These are phyloP conservation scores for Wickerhamomyces bisporus DNA, from an alignment of 805 yeast genomes.

Conservation along the genomic window DNA sequence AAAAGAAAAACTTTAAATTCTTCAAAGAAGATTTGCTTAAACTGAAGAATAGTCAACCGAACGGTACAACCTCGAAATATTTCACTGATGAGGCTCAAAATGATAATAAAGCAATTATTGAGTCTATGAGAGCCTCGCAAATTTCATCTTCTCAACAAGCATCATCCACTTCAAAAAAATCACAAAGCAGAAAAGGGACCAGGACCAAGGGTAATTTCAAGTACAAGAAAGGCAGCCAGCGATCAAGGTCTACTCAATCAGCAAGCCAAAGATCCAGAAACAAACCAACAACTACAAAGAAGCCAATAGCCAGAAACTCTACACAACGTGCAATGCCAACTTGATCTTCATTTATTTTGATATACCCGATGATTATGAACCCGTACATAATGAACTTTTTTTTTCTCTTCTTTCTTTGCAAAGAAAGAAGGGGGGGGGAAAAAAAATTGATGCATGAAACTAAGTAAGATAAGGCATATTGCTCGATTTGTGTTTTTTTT, in stretches of 20 bases:
- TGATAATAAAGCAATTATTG: constrained; percentile 14
- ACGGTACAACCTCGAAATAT: constrained; percentile 15
- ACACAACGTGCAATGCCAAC: constrained; percentile 3
- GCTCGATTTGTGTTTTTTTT: too few relatives aligned
- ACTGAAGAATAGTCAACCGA: constrained; percentile 7
- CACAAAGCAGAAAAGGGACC: neutral
- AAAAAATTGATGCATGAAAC: too few relatives aligned
- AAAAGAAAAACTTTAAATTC: constrained; percentile 28
- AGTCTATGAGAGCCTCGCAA: constrained; percentile 20
- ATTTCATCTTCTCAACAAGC: neutral
- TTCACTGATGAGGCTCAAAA: constrained; percentile 13
- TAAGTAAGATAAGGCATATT: too few relatives aligned
- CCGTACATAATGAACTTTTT: too few relatives aligned
- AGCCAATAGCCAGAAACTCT: neutral
- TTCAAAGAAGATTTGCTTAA: constrained; percentile 33
- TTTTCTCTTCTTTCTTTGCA: too few relatives aligned
- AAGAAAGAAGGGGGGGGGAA: too few relatives aligned
- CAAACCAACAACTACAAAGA: neutral
- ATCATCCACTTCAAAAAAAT: neutral
- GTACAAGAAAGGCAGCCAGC: too few relatives aligned
- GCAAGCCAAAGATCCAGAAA: too few relatives aligned
- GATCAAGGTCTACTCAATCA: neutral
- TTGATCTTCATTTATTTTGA: too few relatives aligned
- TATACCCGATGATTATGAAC: too few relatives aligned
- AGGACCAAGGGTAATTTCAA: neutral